Conservation (phyloP, 495 filamentous ascomycete species). For the Rostrohypoxylon terebratum region DNA sequence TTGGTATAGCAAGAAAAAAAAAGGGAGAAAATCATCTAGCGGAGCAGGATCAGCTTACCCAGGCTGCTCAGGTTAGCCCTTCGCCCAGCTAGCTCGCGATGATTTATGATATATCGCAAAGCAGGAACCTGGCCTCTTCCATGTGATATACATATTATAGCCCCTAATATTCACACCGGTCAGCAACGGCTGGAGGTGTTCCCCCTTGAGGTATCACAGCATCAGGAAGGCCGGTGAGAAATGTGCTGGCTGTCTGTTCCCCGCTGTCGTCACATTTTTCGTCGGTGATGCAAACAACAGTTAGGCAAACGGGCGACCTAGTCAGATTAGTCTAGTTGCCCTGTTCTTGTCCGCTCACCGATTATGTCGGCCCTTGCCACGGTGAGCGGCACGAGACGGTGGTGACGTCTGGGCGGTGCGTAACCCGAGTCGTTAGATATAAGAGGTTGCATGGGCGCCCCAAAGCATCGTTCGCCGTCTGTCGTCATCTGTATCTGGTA, state of each 20-base stretch:
- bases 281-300: slow-evolving; percentile 33
- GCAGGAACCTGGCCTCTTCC: not conserved
- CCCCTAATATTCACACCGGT: slow-evolving; percentile 33
- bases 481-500: slow-evolving; percentile 9
- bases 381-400: slow-evolving; percentile 19
- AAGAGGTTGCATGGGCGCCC: slow-evolving; percentile 7
- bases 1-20: slow-evolving; percentile 1
- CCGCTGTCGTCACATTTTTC: slow-evolving; percentile 1
- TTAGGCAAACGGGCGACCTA: slow-evolving; percentile 32
- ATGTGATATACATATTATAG: slow-evolving; percentile 1
- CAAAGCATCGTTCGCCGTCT: slow-evolving; percentile 6
- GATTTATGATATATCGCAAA: slow-evolving; percentile 28
- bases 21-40: slow-evolving; percentile 4
- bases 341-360: slow-evolving; percentile 14
- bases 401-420: slow-evolving; percentile 17
- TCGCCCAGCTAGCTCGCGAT: not conserved
- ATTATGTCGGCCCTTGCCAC: slow-evolving; percentile 24
- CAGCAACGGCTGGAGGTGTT: slow-evolving; percentile 21
- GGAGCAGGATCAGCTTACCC: not conserved
- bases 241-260: not conserved
- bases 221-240: slow-evolving; percentile 28
- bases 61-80: slow-evolving; percentile 7
- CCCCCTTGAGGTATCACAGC: slow-evolving; percentile 30
- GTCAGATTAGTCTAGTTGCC: slow-evolving; percentile 16
- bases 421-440: slow-evolving; percentile 28